Evolutionary conservation across 1,284 basidiomycete species (phyloP).

Genomic region (Golubevia sp.): DNA sequence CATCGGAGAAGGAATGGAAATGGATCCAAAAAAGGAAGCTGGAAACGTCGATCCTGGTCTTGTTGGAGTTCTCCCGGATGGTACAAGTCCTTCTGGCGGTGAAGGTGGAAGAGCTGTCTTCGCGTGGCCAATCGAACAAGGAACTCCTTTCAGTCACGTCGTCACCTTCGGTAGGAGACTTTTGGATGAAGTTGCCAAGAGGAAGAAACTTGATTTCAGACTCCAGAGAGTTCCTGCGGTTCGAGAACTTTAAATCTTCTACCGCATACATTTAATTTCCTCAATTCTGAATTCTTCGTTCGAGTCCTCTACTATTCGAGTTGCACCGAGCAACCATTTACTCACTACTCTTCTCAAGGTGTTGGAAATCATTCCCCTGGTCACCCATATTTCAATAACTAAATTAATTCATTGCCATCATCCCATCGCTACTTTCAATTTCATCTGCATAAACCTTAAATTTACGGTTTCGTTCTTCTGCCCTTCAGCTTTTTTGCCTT

Average conservation of each 20-base stretch:
- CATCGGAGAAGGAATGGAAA: background rate
- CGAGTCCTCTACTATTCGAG: too few relatives aligned
- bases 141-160: background rate
- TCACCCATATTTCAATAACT: too few relatives aligned
- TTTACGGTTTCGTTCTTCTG: too few relatives aligned
- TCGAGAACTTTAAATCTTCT: background rate
- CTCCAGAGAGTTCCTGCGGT: background rate
- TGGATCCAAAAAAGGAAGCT: background rate
- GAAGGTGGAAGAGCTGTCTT: background rate
- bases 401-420: too few relatives aligned
- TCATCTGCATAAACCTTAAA: too few relatives aligned
- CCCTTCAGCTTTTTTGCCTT: too few relatives aligned
- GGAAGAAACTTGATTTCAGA: background rate
- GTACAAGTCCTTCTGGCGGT: background rate
- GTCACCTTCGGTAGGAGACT: background rate
- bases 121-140: conserved; percentile 1
- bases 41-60: background rate
- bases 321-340: too few relatives aligned
- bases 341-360: too few relatives aligned
- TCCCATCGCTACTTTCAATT: too few relatives aligned
- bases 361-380: too few relatives aligned
- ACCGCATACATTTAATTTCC: background rate
- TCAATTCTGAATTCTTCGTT: too few relatives aligned
- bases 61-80: background rate
- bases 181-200: background rate